phyloP scores from a whole-genome alignment of 495 filamentous ascomycete genomes.

The Neurospora sp. region DNA sequence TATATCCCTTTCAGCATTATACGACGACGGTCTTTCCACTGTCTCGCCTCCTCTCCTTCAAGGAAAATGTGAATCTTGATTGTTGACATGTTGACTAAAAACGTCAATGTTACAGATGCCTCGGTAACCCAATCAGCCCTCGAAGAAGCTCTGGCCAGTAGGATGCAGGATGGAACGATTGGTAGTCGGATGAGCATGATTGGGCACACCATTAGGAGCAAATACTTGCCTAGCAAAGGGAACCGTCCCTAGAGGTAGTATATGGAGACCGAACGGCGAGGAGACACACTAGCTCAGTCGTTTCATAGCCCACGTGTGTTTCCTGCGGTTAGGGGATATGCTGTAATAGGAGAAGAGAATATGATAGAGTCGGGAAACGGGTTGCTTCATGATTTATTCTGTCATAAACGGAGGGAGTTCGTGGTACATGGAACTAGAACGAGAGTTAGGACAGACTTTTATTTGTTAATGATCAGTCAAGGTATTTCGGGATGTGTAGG shows the following conservation, averaged over 20 bases:
- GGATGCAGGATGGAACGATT: constrained; percentile 74
- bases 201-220: constrained; percentile 50
- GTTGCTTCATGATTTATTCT: neutral
- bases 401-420: neutral
- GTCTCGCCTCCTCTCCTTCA: neutral
- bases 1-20: too few species aligned
- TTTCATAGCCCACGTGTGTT: neutral
- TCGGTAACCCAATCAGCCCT: constrained; percentile 90
- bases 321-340: neutral
- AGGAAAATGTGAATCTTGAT: neutral
- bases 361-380: neutral
- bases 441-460: neutral
- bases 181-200: constrained; percentile 76
- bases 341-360: neutral
- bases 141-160: constrained; percentile 85
- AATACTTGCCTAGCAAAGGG: constrained; percentile 24
- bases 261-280: neutral
- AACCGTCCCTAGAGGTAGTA: neutral
- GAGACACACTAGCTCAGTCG: neutral
- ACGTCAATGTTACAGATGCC: constrained; percentile 48
- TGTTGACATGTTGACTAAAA: neutral
- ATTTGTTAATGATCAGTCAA: neutral
- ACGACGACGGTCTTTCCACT: too few species aligned
- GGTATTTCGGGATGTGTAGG: neutral
- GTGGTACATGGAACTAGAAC: neutral